These are phyloP conservation scores for Penicillium steckii DNA, from an alignment of 495 filamentous ascomycete species.

Conservation along the genomic window DNA sequence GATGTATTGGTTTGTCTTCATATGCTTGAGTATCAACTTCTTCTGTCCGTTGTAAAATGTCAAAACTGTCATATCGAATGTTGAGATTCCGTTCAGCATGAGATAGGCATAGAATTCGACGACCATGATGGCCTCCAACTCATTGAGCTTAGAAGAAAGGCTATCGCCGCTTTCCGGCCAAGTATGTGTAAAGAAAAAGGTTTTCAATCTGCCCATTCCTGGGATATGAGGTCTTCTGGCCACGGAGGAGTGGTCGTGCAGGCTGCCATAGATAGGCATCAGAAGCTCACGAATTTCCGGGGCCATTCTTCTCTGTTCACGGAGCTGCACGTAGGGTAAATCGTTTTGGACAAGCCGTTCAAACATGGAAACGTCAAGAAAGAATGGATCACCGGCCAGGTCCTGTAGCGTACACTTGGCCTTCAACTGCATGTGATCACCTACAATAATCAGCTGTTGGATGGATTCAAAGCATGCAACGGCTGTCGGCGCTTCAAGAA, in stretches of 20 bases:
- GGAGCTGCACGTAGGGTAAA: conserved; percentile 61
- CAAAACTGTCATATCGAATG: conserved; percentile 72
- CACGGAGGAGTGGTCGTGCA: conserved; percentile 72
- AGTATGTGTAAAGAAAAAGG: conserved; percentile 70
- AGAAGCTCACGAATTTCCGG: conserved; percentile 66
- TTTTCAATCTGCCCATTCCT: conserved; percentile 73
- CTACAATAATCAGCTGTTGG: conserved; percentile 73
- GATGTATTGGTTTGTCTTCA: conserved; percentile 53
- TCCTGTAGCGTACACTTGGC: conserved; percentile 57
- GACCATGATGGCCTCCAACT: conserved; percentile 76
- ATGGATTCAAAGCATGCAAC: conserved; percentile 65
- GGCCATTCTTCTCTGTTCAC: conserved; percentile 68
- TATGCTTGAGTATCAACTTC: conserved; percentile 54
- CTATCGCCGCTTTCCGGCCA: conserved; percentile 66
- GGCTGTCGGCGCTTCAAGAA: conserved; percentile 63
- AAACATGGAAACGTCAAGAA: conserved; percentile 68
- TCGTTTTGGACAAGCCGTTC: conserved; percentile 73
- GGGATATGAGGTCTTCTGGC: conserved; percentile 57
- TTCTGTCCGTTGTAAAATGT: conserved; percentile 92
- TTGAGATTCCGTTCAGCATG: conserved; percentile 57
- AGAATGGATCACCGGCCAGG: conserved; percentile 55
- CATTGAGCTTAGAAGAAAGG: conserved; percentile 69
- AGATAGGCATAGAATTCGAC: conserved; percentile 71
- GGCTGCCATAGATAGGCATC: conserved; percentile 61
- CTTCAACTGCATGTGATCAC: conserved; percentile 73